phyloP scores from a whole-genome alignment of 345 rosid species.

The Acer negundo region DNA sequence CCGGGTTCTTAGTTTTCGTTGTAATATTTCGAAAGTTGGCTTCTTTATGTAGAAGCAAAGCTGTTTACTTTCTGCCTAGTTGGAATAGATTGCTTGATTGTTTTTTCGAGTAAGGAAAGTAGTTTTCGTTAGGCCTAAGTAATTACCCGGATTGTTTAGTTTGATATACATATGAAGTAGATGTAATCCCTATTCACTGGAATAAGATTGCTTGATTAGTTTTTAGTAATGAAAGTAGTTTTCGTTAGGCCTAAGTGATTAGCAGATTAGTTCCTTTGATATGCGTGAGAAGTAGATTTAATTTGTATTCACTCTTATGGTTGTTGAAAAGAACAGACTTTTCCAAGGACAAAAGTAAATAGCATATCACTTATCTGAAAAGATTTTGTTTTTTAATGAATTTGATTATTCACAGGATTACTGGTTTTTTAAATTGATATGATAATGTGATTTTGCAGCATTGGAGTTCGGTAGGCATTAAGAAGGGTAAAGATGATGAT shows the following conservation, averaged over 20 bases:
- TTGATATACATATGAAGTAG: neutral
- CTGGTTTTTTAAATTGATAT: slow-evolving; percentile 15
- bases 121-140: neutral
- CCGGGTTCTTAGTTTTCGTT: neutral
- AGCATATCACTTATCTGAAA: neutral
- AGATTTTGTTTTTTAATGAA: neutral
- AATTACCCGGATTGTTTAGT: too few relatives aligned
- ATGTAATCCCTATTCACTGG: neutral
- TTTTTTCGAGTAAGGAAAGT: neutral
- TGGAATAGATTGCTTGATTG: neutral
- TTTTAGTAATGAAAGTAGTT: neutral
- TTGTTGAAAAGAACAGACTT: neutral
- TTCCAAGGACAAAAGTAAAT: neutral
- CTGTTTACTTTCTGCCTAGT: neutral
- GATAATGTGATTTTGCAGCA: slow-evolving; percentile 48
- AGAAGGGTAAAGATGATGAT: slow-evolving; percentile 16
- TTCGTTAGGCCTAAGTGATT: neutral
- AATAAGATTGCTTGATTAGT: neutral
- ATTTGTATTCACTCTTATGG: neutral
- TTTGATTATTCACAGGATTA: neutral
- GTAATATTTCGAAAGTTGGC: neutral
- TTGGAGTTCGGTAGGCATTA: slow-evolving; percentile 45
- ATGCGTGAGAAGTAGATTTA: neutral
- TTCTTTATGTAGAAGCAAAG: neutral
- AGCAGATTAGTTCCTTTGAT: neutral